phyloP scores from a whole-genome alignment of 179 eudicot species.

The Carnegiea gigantea region DNA sequence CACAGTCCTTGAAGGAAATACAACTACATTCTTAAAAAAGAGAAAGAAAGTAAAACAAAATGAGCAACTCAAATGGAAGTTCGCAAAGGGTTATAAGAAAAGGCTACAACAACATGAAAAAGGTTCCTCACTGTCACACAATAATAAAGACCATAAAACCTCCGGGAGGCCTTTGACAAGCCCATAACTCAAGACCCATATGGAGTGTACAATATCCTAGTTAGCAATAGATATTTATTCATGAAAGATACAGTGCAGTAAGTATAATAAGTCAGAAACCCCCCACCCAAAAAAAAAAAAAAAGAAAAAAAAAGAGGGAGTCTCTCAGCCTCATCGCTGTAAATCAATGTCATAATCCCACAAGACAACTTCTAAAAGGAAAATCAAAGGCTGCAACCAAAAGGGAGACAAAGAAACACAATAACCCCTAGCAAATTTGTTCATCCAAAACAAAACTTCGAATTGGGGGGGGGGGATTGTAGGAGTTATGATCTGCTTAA shows the following conservation, averaged over 20 bases:
- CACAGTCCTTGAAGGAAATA: constrained; percentile 93
- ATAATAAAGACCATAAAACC: neutral
- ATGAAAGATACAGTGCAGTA: neutral
- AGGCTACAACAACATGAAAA: neutral
- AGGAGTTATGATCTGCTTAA: neutral
- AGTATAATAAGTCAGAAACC: neutral
- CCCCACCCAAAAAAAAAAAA: too few species aligned
- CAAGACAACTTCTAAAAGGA: neutral
- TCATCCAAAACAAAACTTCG: neutral
- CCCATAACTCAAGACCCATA: neutral
- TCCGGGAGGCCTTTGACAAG: neutral
- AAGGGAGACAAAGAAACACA: constrained; percentile 1
- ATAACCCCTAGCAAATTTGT: neutral
- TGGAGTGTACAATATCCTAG: neutral
- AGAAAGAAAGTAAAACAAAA: constrained; percentile 9
- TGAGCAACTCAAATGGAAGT: constrained; percentile 16
- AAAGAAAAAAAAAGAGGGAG: too few species aligned
- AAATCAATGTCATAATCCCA: constrained; percentile 1
- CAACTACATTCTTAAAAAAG: constrained; percentile 63
- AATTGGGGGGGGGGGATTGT: neutral
- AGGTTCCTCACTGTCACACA: neutral
- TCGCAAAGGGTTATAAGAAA: neutral
- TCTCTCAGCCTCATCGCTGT: neutral
- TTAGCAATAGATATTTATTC: neutral
- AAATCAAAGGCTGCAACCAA: neutral